These are phyloP conservation scores for Periglandula ipomoeae DNA, from an alignment of 2,329 filamentous ascomycete species.

Conservation along the genomic window DNA sequence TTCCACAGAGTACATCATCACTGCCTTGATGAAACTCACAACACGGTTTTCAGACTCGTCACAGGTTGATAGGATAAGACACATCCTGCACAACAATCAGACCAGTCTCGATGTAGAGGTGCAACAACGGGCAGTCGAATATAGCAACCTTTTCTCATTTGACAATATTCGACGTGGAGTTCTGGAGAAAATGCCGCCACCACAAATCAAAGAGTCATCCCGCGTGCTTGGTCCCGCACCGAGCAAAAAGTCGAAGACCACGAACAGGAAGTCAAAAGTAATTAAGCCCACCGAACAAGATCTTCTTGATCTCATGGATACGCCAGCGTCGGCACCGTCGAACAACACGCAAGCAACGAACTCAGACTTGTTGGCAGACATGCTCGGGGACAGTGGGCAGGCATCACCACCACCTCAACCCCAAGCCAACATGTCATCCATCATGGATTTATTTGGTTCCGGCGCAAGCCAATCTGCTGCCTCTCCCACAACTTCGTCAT, in stretches of 20 bases:
- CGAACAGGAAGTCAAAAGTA: conserved; percentile 66
- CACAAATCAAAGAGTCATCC: conserved; percentile 93
- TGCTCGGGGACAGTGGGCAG: conserved; percentile 62
- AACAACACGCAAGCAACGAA: conserved; percentile 55
- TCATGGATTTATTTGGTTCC: conserved; percentile 79
- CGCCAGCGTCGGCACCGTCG: conserved; percentile 44
- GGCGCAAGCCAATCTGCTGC: conserved; percentile 28
- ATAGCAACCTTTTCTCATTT: conserved; percentile 85
- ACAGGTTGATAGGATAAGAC: conserved; percentile 79
- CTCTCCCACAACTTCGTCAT: conserved; percentile 29
- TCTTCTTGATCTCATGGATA: conserved; percentile 84
- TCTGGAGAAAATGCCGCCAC: conserved; percentile 93
- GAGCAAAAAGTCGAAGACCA: conserved; percentile 54
- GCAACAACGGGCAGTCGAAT: conserved; percentile 92
- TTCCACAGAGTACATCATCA: conserved; percentile 92
- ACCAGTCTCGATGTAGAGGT: conserved; percentile 90
- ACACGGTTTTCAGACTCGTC: conserved; percentile 73
- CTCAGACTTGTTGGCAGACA: conserved; percentile 82
- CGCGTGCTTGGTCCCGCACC: conserved; percentile 77
- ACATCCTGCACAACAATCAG: conserved; percentile 67
- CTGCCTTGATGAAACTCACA: conserved; percentile 88
- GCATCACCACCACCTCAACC: conserved; percentile 41
- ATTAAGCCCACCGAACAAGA: conserved; percentile 85
- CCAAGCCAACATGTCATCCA: conserved; percentile 54
- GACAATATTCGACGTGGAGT: conserved; percentile 84